Evolutionary conservation across 1,139 yeast species (phyloP).

Genomic region (Diutina siamensis): DNA sequence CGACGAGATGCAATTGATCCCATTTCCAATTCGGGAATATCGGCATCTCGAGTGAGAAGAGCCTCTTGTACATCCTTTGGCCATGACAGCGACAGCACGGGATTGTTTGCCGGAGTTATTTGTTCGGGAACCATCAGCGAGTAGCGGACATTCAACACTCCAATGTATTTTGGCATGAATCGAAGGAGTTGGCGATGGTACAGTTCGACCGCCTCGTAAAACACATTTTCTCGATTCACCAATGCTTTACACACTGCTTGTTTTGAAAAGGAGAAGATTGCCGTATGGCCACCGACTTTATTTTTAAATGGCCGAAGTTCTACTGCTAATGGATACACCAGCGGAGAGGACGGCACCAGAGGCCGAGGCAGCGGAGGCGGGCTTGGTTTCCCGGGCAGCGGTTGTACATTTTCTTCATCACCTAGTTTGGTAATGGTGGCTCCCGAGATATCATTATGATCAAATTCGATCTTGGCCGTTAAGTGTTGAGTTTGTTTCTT

Average conservation of each 20-base stretch:
- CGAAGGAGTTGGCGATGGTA: constrained; percentile 63
- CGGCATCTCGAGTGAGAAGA: neutral
- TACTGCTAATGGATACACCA: constrained; percentile 57
- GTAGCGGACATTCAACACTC: constrained; percentile 85
- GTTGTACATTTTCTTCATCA: neutral
- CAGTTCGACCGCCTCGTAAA: constrained; percentile 82
- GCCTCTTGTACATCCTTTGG: neutral
- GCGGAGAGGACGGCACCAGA: constrained; percentile 3
- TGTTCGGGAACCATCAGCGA: constrained; percentile 29
- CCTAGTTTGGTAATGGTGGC: neutral
- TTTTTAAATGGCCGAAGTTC: constrained; percentile 82
- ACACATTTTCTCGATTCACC: constrained; percentile 76
- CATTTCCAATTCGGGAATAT: neutral
- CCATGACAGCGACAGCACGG: neutral
- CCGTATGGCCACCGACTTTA: constrained; percentile 97
- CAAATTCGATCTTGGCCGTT: constrained; percentile 28
- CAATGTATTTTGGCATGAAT: constrained; percentile 90
- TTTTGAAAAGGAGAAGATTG: constrained; percentile 82
- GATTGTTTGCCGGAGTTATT: neutral
- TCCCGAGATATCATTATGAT: constrained; percentile 12
- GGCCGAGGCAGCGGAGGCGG: neutral
- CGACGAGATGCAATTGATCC: neutral
- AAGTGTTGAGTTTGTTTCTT: constrained; percentile 18
- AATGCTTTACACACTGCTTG: constrained; percentile 94
- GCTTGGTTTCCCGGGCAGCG: constrained; percentile 6